Evolutionary conservation across 78 protist genomes (phyloP).

Genomic region (Protostelium mycophagum): DNA sequence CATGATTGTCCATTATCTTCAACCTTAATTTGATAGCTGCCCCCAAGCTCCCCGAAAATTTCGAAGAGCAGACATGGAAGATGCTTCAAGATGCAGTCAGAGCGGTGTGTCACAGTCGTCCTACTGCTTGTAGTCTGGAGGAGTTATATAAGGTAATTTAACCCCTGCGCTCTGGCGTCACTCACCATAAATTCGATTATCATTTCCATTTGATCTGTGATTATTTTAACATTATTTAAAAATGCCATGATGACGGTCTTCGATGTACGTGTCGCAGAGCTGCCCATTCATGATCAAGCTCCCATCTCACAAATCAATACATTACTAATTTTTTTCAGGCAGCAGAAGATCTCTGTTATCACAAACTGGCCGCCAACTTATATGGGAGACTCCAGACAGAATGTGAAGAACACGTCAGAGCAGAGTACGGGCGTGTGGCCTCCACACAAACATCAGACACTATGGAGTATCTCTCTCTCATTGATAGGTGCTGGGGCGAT

Average conservation of each 20-base stretch:
- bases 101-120: slow-evolving; percentile 11
- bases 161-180: background rate
- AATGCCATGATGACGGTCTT: slow-evolving; percentile 16
- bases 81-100: slow-evolving; percentile 26
- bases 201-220: slow-evolving; percentile 39
- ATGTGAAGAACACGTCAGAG: background rate
- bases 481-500: slow-evolving; percentile 40
- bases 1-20: background rate
- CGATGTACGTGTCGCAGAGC: background rate
- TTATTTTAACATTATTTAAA: slow-evolving; percentile 3
- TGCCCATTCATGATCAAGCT: background rate
- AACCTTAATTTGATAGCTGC: no score
- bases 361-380: background rate
- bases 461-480: background rate
- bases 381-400: background rate
- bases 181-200: background rate
- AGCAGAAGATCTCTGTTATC: background rate
- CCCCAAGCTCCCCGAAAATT: slow-evolving; percentile 29
- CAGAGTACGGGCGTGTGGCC: background rate
- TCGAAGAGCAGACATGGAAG: slow-evolving; percentile 33
- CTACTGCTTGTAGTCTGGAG: slow-evolving; percentile 20
- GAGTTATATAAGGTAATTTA: slow-evolving; percentile 35
- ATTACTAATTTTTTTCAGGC: background rate
- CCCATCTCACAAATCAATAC: background rate
- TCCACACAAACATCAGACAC: background rate